Evolutionary conservation across 441 rosid genomes (phyloP).

Genomic region (Adansonia rubrostipa): DNA sequence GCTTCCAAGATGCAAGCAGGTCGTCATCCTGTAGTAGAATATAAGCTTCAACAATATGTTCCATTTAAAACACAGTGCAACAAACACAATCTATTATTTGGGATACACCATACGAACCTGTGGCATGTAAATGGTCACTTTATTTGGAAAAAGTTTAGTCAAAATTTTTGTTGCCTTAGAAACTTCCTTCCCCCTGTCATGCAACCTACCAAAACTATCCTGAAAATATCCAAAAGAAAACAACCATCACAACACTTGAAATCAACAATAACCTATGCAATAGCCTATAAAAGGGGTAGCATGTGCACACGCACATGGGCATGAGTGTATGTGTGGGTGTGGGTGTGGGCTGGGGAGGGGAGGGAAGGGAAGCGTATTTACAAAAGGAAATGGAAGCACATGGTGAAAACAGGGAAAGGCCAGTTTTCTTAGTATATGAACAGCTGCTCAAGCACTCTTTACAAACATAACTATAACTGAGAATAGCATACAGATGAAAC

Average conservation of each 20-base stretch:
- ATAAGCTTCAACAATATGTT: slow-evolving; percentile 22
- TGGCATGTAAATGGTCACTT: slow-evolving; percentile 76
- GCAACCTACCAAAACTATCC: slow-evolving; percentile 81
- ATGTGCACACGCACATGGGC: neutral
- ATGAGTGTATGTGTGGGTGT: neutral
- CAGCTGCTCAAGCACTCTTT: neutral
- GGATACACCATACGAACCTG: slow-evolving; percentile 49
- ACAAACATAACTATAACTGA: neutral
- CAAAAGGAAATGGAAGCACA: neutral
- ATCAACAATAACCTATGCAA: slow-evolving; percentile 25
- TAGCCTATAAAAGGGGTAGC: neutral
- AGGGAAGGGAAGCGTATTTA: neutral
- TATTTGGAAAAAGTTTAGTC: slow-evolving; percentile 75
- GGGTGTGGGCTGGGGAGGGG: too few relatives aligned
- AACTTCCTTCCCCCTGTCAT: slow-evolving; percentile 77
- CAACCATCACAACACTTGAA: slow-evolving; percentile 29
- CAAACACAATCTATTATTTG: neutral
- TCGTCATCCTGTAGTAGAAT: slow-evolving; percentile 58
- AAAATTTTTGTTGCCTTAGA: slow-evolving; percentile 68
- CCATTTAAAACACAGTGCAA: neutral
- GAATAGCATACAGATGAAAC: neutral
- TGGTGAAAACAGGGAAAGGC: neutral
- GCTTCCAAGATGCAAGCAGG: slow-evolving; percentile 67
- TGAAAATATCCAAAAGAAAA: slow-evolving; percentile 38
- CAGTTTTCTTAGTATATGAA: slow-evolving; percentile 5